Evolutionary conservation across 257 asterid genomes (phyloP).

Genomic region (Solanum lycopersicoides): DNA sequence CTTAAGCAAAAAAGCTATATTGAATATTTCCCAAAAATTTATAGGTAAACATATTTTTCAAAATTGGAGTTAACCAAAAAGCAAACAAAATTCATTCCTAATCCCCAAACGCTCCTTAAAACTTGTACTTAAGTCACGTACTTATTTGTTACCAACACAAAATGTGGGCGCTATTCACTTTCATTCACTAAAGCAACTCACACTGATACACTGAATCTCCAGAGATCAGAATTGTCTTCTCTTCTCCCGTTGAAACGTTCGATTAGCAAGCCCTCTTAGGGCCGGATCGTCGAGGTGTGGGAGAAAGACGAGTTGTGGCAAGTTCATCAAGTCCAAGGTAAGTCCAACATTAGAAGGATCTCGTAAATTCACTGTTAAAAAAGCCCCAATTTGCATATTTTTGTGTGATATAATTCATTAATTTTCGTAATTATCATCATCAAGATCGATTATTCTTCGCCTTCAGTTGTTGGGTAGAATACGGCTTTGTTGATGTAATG

Average conservation of each 20-base stretch:
- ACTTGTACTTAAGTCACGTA: too few species aligned
- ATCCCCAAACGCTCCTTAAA: too few species aligned
- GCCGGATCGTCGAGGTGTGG: not conserved
- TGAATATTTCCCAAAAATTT: too few species aligned
- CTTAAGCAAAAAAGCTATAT: too few species aligned
- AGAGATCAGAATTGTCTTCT: not conserved
- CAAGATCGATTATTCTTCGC: not conserved
- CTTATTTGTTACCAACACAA: not conserved
- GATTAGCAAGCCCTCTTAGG: not conserved
- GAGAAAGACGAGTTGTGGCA: not conserved
- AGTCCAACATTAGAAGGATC: constrained; percentile 7
- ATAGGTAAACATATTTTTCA: too few species aligned
- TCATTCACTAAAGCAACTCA: not conserved
- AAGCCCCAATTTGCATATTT: not conserved
- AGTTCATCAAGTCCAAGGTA: constrained; percentile 27
- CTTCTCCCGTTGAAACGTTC: not conserved
- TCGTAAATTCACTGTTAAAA: not conserved
- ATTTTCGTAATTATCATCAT: not conserved
- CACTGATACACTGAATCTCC: not conserved
- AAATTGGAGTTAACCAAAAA: too few species aligned
- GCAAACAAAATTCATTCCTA: too few species aligned
- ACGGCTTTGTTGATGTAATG: not conserved
- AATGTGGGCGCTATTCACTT: not conserved
- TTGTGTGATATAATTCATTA: not conserved
- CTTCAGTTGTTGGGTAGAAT: not conserved